These are phyloP conservation scores for Oryza brachyantha DNA, from an alignment of 176 grass and related monocot species.

Conservation along the genomic window DNA sequence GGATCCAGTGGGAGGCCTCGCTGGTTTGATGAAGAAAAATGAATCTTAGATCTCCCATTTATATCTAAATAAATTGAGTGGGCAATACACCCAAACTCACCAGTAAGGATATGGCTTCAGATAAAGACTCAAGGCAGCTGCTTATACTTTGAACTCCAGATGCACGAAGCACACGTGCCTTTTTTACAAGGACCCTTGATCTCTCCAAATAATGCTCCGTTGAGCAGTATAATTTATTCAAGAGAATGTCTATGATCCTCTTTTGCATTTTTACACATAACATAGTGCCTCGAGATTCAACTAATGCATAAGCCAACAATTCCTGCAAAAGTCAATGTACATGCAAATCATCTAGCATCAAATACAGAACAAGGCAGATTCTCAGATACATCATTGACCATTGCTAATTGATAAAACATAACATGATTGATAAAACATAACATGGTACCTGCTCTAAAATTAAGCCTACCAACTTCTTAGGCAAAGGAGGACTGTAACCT, in stretches of 20 bases:
- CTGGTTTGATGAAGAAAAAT: slow-evolving; percentile 40
- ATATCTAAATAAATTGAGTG: slow-evolving; percentile 20
- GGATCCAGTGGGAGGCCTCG: slow-evolving; percentile 35
- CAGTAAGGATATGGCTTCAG: slow-evolving; percentile 81
- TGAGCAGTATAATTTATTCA: slow-evolving; percentile 64
- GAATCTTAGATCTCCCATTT: slow-evolving; percentile 4
- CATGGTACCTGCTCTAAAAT: slow-evolving; percentile 73
- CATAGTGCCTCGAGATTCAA: slow-evolving; percentile 39
- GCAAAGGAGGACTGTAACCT: slow-evolving; percentile 26
- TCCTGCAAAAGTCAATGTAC: slow-evolving; percentile 52
- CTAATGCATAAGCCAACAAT: slow-evolving; percentile 48
- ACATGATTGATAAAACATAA: slow-evolving; percentile 21
- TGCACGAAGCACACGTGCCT: slow-evolving; percentile 56
- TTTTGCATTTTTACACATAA: slow-evolving; percentile 65
- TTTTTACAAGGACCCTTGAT: slow-evolving; percentile 72
- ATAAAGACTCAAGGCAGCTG: slow-evolving; percentile 59
- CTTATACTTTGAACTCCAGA: slow-evolving; percentile 51
- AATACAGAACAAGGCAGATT: slow-evolving; percentile 14
- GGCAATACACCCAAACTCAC: slow-evolving; percentile 39
- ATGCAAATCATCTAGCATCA: not conserved
- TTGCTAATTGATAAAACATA: slow-evolving; percentile 29
- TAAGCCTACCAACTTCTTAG: slow-evolving; percentile 58
- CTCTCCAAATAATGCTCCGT: slow-evolving; percentile 55
- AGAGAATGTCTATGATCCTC: slow-evolving; percentile 64
- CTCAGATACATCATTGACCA: not conserved